A percentile compares a stretch with the other conserved stretches of the same genome.
These are phyloP conservation scores for Plasmodium vivax DNA, from an alignment of 169 alveolate species.

Conservation along the genomic window DNA sequence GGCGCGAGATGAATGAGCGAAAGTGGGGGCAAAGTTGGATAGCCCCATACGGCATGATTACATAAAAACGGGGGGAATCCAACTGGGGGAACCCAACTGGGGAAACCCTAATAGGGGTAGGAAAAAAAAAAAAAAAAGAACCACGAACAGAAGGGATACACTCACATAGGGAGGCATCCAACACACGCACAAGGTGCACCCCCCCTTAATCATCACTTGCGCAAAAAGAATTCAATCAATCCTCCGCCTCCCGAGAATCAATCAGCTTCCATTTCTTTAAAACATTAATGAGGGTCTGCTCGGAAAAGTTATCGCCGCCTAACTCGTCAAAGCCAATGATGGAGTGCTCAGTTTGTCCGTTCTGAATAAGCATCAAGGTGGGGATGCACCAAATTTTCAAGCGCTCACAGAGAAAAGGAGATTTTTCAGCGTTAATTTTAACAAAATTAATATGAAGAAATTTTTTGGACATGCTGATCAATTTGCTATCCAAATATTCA, in stretches of 20 bases:
- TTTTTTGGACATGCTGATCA: constrained; percentile 76
- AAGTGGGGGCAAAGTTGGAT: background rate
- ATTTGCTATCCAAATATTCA: constrained; percentile 78
- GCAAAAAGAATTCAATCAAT: background rate
- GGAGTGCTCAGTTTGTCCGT: constrained; percentile 83
- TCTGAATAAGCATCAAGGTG: constrained; percentile 81
- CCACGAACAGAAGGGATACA: background rate
- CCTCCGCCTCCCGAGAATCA: constrained; percentile 14
- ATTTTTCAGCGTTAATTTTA: constrained; percentile 82
- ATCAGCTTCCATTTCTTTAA: constrained; percentile 61
- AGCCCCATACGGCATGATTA: background rate
- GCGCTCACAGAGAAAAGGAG: constrained; percentile 85
- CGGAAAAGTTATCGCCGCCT: constrained; percentile 78
- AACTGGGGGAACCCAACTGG: background rate
- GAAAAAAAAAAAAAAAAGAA: background rate
- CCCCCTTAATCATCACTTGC: background rate
- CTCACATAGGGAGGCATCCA: background rate
- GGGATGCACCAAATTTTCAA: constrained; percentile 88
- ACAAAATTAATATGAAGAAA: constrained; percentile 80
- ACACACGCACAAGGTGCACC: background rate
- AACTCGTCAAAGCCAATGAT: constrained; percentile 85
- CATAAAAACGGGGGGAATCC: background rate
- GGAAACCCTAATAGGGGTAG: background rate
- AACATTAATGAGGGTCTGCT: constrained; percentile 40
- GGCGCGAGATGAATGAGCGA: background rate